A percentile compares a stretch with the other conserved stretches of the same genome.
These are phyloP conservation scores for Aspergillus viridinutans DNA, from an alignment of 2,329 filamentous ascomycete species.

Conservation along the genomic window DNA sequence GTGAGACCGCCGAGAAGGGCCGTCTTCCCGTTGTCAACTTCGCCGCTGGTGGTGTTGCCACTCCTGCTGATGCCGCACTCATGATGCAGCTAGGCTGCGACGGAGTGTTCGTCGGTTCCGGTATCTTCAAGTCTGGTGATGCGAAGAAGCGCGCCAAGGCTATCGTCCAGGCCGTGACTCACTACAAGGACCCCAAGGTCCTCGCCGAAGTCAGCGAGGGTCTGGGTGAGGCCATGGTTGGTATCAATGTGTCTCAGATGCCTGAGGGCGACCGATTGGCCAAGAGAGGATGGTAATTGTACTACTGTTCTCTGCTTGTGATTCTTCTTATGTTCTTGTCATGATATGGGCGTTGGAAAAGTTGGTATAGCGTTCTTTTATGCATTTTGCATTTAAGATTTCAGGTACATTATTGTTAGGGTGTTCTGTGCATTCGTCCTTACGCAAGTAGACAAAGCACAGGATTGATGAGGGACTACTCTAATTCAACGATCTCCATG, in stretches of 20 bases:
- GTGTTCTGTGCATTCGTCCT: conserved; percentile 1
- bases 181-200: conserved; percentile 80
- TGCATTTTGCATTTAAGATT: conserved; percentile 3
- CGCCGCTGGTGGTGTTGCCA: conserved; percentile 98
- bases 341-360: conserved; percentile 14
- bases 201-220: conserved; percentile 83
- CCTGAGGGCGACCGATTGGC: conserved; percentile 76
- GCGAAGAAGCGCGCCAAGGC: conserved; percentile 85
- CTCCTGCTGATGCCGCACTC: conserved; percentile 90
- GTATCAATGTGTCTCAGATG: conserved; percentile 81
- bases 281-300: conserved; percentile 71
- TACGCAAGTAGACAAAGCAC: not conserved
- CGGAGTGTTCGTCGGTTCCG: conserved; percentile 92
- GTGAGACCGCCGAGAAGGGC: conserved; percentile 80
- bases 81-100: conserved; percentile 99
- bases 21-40: conserved; percentile 96
- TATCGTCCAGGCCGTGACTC: conserved; percentile 90
- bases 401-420: conserved; percentile 7
- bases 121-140: conserved; percentile 96
- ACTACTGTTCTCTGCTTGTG: not conserved
- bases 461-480: not conserved
- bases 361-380: conserved; percentile 6
- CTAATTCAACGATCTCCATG: too few species aligned
- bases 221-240: conserved; percentile 96
- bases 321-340: conserved; percentile 5